These are phyloP conservation scores for Gomphus bonarii DNA, from an alignment of 1,284 basidiomycete species.

Conservation along the genomic window DNA sequence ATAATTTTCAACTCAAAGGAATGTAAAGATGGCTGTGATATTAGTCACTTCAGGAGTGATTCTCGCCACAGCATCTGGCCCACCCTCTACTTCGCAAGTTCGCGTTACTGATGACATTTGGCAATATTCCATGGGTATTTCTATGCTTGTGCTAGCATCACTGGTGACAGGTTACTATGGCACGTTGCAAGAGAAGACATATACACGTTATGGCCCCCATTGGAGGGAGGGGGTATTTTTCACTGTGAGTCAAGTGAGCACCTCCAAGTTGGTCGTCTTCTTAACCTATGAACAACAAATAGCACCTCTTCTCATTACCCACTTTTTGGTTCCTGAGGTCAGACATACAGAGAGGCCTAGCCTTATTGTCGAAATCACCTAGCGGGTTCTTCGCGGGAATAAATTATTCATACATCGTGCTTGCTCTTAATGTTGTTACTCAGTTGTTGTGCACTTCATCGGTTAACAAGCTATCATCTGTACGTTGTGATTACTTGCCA, in stretches of 20 bases:
- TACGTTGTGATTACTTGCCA: slow-evolving; percentile 26
- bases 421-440: slow-evolving; percentile 64
- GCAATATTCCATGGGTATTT: slow-evolving; percentile 60
- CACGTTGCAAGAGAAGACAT: slow-evolving; percentile 75
- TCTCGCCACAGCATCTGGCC: slow-evolving; percentile 62
- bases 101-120: slow-evolving; percentile 25
- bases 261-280: not conserved
- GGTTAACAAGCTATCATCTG: slow-evolving; percentile 75
- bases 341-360: slow-evolving; percentile 46
- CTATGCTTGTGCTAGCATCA: slow-evolving; percentile 61
- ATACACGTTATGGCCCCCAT: slow-evolving; percentile 56
- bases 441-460: slow-evolving; percentile 84
- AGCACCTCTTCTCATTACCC: slow-evolving; percentile 68
- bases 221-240: slow-evolving; percentile 90
- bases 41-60: slow-evolving; percentile 70
- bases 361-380: slow-evolving; percentile 26
- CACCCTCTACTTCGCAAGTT: slow-evolving; percentile 25
- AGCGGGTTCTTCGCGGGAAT: slow-evolving; percentile 14
- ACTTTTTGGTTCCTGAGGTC: slow-evolving; percentile 57
- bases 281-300: slow-evolving; percentile 19
- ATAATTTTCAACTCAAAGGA: not conserved
- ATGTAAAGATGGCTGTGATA: slow-evolving; percentile 47
- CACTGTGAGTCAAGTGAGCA: slow-evolving; percentile 33
- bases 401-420: slow-evolving; percentile 35
- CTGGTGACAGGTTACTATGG: slow-evolving; percentile 70